Conservation (phyloP, 208 protist species). For the Leishmania guyanensis region DNA sequence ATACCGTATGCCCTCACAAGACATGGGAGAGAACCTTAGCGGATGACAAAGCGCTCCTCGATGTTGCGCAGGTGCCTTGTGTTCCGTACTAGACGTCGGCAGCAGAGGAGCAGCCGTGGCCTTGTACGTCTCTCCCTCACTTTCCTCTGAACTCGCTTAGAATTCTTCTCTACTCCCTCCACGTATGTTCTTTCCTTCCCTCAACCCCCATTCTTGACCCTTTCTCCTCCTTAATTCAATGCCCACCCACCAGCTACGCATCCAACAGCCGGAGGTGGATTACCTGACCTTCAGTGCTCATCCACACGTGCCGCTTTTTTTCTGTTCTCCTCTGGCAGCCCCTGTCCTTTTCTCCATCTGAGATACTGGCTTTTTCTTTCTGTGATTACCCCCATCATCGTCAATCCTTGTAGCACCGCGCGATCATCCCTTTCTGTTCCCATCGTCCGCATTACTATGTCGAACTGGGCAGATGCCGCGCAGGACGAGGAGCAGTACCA, state of each 20-base stretch:
- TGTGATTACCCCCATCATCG: background rate
- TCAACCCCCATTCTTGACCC: no score
- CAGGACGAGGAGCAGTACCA: constrained; percentile 56
- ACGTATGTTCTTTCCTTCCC: background rate
- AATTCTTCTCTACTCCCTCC: background rate
- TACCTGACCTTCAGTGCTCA: background rate
- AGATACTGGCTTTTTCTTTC: constrained; percentile 2
- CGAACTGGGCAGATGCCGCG: constrained; percentile 56
- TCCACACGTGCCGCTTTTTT: background rate
- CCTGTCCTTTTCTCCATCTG: background rate
- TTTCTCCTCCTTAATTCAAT: background rate
- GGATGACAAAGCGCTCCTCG: background rate
- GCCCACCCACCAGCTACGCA: background rate
- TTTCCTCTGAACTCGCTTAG: background rate
- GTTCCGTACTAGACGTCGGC: background rate
- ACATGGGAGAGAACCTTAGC: background rate
- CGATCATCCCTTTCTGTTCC: background rate
- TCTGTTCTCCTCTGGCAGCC: constrained; percentile 4
- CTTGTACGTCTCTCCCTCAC: background rate
- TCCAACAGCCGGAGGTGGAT: constrained; percentile 7
- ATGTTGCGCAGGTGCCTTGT: background rate
- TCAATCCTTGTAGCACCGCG: background rate
- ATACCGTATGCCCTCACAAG: background rate
- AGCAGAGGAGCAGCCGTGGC: background rate
- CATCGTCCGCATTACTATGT: constrained; percentile 24